These are phyloP conservation scores for Ascodesmis nigricans DNA, from an alignment of 495 filamentous ascomycete genomes.

Conservation along the genomic window DNA sequence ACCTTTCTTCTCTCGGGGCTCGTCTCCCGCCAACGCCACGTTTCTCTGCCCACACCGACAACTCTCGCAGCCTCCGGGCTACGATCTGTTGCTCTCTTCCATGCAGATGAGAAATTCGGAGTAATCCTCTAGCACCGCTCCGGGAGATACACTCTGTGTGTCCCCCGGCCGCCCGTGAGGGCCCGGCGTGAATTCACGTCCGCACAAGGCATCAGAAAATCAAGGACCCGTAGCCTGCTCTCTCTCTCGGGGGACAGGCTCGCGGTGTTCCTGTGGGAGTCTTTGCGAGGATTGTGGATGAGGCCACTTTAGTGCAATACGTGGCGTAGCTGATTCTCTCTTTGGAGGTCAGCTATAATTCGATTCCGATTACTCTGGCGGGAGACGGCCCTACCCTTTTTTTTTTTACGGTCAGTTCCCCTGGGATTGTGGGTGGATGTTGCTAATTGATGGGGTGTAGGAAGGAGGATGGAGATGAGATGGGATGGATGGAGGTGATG, in stretches of 20 bases:
- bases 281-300: conserved; percentile 83
- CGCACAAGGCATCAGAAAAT: conserved; percentile 99
- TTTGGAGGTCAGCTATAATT: conserved; percentile 44
- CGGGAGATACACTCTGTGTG: too few relatives aligned
- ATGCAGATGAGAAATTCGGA: conserved; percentile 99
- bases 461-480: too few relatives aligned
- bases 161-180: conserved; percentile 66
- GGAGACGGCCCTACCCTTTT: conserved; percentile 51
- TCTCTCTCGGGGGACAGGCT: conserved; percentile 27
- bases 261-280: conserved; percentile 32
- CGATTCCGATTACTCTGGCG: conserved; percentile 97
- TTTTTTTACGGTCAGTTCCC: too few relatives aligned
- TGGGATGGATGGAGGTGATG: too few relatives aligned
- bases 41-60: conserved; percentile 97
- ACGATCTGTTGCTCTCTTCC: conserved; percentile 22
- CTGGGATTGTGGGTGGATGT: too few relatives aligned
- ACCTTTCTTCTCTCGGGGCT: conserved; percentile 36
- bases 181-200: conserved; percentile 77
- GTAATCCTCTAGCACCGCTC: conserved; percentile 98
- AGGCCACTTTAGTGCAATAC: conserved; percentile 96
- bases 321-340: conserved; percentile 49
- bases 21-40: conserved; percentile 93
- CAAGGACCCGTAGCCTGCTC: conserved; percentile 25
- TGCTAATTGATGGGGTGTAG: too few relatives aligned
- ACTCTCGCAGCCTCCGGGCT: conserved; percentile 21